Base-by-base conservation (phyloP, 2,329 filamentous ascomycete species). In the Paracorniculantispora psalliotae region DNA sequence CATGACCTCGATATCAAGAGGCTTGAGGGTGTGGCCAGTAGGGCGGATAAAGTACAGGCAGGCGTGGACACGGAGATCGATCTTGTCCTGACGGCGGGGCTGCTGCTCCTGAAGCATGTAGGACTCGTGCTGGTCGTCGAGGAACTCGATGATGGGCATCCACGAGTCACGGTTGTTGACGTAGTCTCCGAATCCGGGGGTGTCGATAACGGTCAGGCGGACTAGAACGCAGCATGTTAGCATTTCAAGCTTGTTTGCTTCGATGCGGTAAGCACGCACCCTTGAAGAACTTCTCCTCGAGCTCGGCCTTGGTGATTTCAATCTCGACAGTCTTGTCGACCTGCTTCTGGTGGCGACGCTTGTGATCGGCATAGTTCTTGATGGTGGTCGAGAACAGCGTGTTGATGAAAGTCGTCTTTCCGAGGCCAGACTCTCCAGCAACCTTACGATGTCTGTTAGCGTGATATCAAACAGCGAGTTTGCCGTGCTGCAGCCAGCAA, bases 221-320 rank as follows among this genome's bases (percentile, higher is more conserved):
- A 99, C 94, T 97, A 72, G 57, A 61, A 4, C 15, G 9, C 52
- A 50, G 37, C 28, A 5, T 23, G 41, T 47, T 52, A 55, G 43
- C 21, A 21, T 41, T 5, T 4, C 19, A 17, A n/a, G 19, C 17
- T 15, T 44, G 50, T 8, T 23, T 1, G 33, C n/a, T 15, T 26
- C 33, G 46, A 3, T 60, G 59, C 53, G n/a, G 49, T 56, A 61
- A 28, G 41, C 37, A 47, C 57, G 35, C 81, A 97, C 93, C 93
- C 85, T 99, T 99, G 89, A 99, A 99, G 84, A 99, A 99, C 83
- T 99, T 99, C 88, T 99, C 94, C 81, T 99, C 94, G 64, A 99
- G 82, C 82, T 99, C 94, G 61, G 94, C 94, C 85, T 99, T 99
- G 76, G 94, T 99, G 74, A 99, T 99, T 79, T 99, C 94, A 69